Base-by-base conservation (phyloP, 2,329 filamentous ascomycete genomes). In the Dryadomyces quercivorus region DNA sequence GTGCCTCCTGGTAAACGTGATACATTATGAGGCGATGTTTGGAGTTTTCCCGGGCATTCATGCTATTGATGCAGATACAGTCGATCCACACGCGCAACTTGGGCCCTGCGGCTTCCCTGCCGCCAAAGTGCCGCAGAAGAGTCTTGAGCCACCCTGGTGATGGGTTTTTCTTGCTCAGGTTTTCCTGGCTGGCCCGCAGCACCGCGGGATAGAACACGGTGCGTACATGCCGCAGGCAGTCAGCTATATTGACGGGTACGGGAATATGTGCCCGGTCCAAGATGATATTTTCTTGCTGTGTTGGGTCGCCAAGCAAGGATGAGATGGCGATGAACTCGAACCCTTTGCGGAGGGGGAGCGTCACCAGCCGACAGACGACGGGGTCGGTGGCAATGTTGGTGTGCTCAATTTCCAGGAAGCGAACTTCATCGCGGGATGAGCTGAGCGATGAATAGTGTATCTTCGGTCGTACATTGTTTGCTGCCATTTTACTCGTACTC, bases 21-120 rank as follows among this genome's bases (percentile, higher is more conserved):
- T 51, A 51, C 50, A 51, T 51, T 3, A 21, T 51, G 50, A 51
- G 9, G 10, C 50, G 18, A 15, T 51, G 40, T 20, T 51, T 51
- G 38, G 50, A 43, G 50, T 20, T 34, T n/a, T 51, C 50, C 13
- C 40, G 26, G 15, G 38, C 20, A 16, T 51, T n/a, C 9, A 2
- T 7, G 12, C 20, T 13, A n/a, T 51, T 51, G 22, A 51, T 12
- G 40, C 50, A 51, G 40, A 51, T 51, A 38, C 40, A 51, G 50
- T 51, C 50, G 40, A 51, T 51, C 50, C 50, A 51, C 2, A 51
- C 22, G 7, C 50, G 50, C 50, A 51, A 21, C 40, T 44, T 44
- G 8, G 50, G 38, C 15, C 21, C 15, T 4, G 21, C 40, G 21
- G 26, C 20, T 15, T 51, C 9, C 9, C 31, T 38, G 6, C 7